These are phyloP conservation scores for Isabelozyma pseudorhagii DNA, from an alignment of 805 yeast genomes.

Conservation along the genomic window DNA sequence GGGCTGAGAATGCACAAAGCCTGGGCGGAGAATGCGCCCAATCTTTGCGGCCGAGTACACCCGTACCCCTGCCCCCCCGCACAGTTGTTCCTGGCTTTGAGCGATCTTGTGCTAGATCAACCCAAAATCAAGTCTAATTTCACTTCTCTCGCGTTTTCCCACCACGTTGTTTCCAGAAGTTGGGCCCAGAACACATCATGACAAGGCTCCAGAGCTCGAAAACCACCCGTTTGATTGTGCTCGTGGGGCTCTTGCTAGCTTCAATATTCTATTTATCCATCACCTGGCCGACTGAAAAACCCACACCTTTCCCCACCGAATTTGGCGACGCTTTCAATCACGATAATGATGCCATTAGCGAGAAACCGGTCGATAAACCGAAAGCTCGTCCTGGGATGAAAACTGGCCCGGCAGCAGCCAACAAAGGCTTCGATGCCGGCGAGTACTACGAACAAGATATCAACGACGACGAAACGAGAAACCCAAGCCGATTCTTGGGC, in stretches of 20 bases:
- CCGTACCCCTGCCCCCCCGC: no score
- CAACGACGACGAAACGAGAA: slow-evolving; percentile 3
- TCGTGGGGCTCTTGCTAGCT: background rate
- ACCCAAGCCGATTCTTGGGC: slow-evolving; percentile 20
- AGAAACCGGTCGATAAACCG: background rate
- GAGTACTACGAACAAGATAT: slow-evolving; percentile 1
- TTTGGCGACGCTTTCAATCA: background rate
- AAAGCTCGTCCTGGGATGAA: no score
- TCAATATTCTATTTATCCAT: background rate
- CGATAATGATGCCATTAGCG: background rate
- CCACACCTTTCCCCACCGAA: background rate
- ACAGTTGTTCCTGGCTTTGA: no score
- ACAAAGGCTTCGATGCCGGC: background rate
- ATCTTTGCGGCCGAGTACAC: no score
- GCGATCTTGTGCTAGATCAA: no score
- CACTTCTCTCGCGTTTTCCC: no score
- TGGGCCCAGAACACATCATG: slow-evolving; percentile 1
- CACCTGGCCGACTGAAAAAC: background rate
- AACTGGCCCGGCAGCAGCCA: no score
- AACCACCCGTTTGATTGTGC: slow-evolving; percentile 1
- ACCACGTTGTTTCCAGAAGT: background rate
- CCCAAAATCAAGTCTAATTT: no score
- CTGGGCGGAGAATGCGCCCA: no score
- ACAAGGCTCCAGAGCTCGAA: slow-evolving; percentile 6
- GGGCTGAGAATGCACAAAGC: no score